phyloP scores from a whole-genome alignment of 148 eudicot species.

The Gaultheria prostrata region DNA sequence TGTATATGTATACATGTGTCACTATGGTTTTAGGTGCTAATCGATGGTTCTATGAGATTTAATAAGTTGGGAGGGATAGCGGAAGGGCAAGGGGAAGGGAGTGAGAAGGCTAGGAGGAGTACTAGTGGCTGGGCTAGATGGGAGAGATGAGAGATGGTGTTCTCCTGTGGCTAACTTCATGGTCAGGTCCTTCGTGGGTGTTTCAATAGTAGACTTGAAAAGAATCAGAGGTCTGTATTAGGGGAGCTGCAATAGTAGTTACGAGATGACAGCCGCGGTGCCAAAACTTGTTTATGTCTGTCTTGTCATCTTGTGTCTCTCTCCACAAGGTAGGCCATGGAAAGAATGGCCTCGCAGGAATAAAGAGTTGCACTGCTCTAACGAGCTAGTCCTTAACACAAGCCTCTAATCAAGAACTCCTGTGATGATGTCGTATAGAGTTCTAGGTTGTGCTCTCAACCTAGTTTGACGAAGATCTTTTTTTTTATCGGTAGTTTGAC shows the following conservation, averaged over 20 bases:
- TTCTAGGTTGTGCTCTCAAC: background rate
- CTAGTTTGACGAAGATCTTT: background rate
- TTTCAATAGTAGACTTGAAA: no score
- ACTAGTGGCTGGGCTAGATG: no score
- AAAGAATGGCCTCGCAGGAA: background rate
- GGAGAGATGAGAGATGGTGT: constrained; percentile 3
- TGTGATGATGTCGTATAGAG: background rate
- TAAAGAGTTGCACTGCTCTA: background rate
- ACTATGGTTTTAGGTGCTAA: no score
- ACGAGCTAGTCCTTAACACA: background rate
- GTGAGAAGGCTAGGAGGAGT: no score
- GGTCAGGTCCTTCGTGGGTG: no score
- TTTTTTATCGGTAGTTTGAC: no score
- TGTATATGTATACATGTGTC: background rate
- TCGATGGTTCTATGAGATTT: no score
- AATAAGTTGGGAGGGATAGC: no score
- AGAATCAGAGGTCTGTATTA: background rate
- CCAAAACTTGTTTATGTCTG: background rate
- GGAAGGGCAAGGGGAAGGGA: no score
- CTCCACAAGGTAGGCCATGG: background rate
- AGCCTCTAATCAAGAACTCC: background rate
- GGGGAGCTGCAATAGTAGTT: background rate
- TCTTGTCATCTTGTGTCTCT: background rate
- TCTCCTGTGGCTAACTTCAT: background rate
- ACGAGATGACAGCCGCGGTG: background rate